Base-by-base conservation (phyloP, 768 basidiomycete species). In the Tricholoma terreum region DNA sequence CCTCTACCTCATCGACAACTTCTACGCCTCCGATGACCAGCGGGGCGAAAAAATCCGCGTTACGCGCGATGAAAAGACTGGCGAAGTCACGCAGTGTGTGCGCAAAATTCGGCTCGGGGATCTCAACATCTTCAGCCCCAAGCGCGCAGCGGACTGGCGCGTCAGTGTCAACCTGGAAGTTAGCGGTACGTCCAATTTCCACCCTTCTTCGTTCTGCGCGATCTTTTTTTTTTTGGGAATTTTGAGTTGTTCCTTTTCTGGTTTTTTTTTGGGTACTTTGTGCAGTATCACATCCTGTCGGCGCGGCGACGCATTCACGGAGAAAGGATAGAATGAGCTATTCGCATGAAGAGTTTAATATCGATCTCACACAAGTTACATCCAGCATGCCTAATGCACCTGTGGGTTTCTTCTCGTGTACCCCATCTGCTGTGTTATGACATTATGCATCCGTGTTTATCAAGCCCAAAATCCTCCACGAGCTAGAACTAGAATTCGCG, bases 321-420 rank as follows among this genome's bases (percentile, higher is more conserved):
- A 78, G 81, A 75, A 99, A 97, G 74, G 92, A 99, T 73, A 81
- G 97, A 45, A 79, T 98, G 69, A 90, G 91, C 65, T 99, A 99
- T 71, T 75, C 86, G 3, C 97, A 99, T 71, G 94, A 98, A 71
- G 87, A 96, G 61, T 95, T 94, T 69, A 81, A 78, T 61, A 87
- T 99, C 61, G 97, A 99, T 75, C 80, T 99, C 50, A 98, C 97
- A 1, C 93, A 95, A 72, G 96, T 98, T 49, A 84, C 84, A 1
- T 80, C 86, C 4, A 78, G 77, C 7, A 65, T 73, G 11, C 71
- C 80, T 0, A 77, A 71, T 52, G 72, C 73, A 56, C 77, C 81
- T 43, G 88, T 90, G 67, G 61, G 82, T 73, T n/a, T n/a, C 27
- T 43, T 43, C 43, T n/a, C 52, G 21, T 38, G 35, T 50, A 58